Conservation (phyloP, 2,329 filamentous ascomycete genomes). For the Helotiales sp. region DNA sequence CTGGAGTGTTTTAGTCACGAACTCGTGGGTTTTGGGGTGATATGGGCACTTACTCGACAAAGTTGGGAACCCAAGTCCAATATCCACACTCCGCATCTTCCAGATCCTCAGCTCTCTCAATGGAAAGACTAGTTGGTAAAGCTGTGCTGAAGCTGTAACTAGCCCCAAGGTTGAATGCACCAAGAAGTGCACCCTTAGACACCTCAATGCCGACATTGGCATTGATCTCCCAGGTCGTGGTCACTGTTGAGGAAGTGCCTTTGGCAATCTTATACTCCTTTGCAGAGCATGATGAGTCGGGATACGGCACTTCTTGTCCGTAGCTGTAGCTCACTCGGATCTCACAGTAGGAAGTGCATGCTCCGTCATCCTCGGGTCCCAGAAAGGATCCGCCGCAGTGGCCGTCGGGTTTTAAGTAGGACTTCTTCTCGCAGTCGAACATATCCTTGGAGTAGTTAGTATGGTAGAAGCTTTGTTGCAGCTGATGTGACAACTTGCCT, state of each 20-base stretch:
- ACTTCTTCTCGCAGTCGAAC: slow-evolving; percentile 1
- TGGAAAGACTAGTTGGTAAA: not conserved
- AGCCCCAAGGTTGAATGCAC: not conserved
- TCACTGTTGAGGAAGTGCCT: not conserved
- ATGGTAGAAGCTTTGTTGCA: no score
- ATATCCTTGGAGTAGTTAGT: not conserved
- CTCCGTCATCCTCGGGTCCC: not conserved
- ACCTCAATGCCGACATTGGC: not conserved
- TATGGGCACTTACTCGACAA: not conserved
- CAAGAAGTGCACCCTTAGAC: not conserved
- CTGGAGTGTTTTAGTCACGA: not conserved
- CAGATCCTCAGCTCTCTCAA: not conserved
- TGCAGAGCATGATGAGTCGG: not conserved
- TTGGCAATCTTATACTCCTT: not conserved
- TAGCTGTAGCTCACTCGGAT: not conserved
- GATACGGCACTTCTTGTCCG: not conserved
- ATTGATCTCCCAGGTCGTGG: slow-evolving; percentile 4
- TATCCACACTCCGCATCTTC: not conserved
- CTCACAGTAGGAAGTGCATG: not conserved
- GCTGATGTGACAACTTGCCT: not conserved
- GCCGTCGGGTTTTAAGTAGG: not conserved
- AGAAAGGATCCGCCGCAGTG: not conserved
- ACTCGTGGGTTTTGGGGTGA: not conserved
- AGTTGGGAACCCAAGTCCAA: slow-evolving; percentile 5
- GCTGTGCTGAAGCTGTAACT: not conserved